Evolutionary conservation across 768 basidiomycete genomes (phyloP).

Genomic region (Suillus alpinus): DNA sequence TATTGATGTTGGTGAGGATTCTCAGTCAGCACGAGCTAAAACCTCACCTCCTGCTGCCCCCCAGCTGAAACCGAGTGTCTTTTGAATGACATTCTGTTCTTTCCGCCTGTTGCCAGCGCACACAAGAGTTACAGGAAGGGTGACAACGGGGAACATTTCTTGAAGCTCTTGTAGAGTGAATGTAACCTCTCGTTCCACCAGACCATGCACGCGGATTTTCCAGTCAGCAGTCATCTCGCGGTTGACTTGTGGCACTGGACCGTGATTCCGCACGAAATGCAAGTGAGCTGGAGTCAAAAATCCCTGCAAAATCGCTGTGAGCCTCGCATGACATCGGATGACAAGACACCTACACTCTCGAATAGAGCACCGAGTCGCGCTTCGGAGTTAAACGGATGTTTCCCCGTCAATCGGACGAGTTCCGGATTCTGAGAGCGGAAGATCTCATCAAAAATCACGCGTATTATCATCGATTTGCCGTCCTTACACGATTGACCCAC

Average conservation of each 20-base stretch:
- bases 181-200: constrained; percentile 33
- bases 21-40: neutral
- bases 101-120: constrained; percentile 67
- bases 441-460: neutral
- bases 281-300: constrained; percentile 54
- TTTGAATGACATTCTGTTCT: constrained; percentile 60
- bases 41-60: constrained; percentile 43
- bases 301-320: constrained; percentile 28
- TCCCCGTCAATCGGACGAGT: constrained; percentile 52
- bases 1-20: constrained; percentile 10
- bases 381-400: constrained; percentile 64
- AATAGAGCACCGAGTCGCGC: constrained; percentile 45
- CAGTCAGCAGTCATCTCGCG: constrained; percentile 37
- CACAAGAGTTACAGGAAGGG: constrained; percentile 57
- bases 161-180: constrained; percentile 46
- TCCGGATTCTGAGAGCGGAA: constrained; percentile 24
- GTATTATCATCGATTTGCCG: neutral
- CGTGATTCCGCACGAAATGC: constrained; percentile 64
- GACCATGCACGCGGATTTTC: constrained; percentile 40
- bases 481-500: constrained; percentile 36
- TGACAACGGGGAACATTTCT: constrained; percentile 47
- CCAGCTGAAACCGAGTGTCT: constrained; percentile 57
- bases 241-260: constrained; percentile 51
- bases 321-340: neutral
- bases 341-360: constrained; percentile 25